Conservation (phyloP, 768 basidiomycete genomes). For the Fomitopsis pulvina region DNA sequence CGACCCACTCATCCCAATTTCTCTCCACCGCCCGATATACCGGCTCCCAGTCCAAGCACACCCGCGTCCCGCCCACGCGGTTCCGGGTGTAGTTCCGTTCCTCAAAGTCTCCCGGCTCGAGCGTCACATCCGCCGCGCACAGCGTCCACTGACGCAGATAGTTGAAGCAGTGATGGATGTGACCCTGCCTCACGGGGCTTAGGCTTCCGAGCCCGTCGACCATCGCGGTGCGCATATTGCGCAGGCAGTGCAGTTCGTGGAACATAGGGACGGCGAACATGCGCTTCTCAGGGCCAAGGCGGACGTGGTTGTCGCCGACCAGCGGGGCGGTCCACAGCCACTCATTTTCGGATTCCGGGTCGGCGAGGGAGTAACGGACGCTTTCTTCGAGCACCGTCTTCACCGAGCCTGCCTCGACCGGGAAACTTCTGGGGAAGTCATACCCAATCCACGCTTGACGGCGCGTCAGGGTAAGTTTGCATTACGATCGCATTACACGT, state of each 20-base stretch:
- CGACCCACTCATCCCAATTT: slow-evolving; percentile 12
- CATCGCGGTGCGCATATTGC: slow-evolving; percentile 21
- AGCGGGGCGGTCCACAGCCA: slow-evolving; percentile 24
- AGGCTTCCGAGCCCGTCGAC: slow-evolving; percentile 5
- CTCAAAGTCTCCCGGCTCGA: slow-evolving; percentile 21
- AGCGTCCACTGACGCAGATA: slow-evolving; percentile 26
- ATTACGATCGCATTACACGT: neutral
- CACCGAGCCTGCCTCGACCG: slow-evolving; percentile 14
- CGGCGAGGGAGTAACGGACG: slow-evolving; percentile 22
- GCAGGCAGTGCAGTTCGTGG: slow-evolving; percentile 30
- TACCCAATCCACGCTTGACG: slow-evolving; percentile 23
- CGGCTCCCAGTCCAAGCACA: slow-evolving; percentile 23
- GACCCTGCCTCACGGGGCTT: slow-evolving; percentile 11
- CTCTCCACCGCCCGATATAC: slow-evolving; percentile 19
- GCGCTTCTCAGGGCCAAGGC: slow-evolving; percentile 24
- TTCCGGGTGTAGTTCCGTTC: slow-evolving; percentile 12
- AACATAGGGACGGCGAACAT: slow-evolving; percentile 28
- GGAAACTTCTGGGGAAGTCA: slow-evolving; percentile 22
- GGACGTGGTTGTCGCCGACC: slow-evolving; percentile 24
- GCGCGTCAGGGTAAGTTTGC: neutral
- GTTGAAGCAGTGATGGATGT: slow-evolving; percentile 27
- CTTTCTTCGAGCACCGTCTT: slow-evolving; percentile 24
- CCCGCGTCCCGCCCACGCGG: slow-evolving; percentile 16
- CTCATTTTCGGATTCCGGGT: slow-evolving; percentile 18
- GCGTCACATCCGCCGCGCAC: slow-evolving; percentile 26